phyloP scores from a whole-genome alignment of 1,284 basidiomycete species.

The Boletus subluridellus region DNA sequence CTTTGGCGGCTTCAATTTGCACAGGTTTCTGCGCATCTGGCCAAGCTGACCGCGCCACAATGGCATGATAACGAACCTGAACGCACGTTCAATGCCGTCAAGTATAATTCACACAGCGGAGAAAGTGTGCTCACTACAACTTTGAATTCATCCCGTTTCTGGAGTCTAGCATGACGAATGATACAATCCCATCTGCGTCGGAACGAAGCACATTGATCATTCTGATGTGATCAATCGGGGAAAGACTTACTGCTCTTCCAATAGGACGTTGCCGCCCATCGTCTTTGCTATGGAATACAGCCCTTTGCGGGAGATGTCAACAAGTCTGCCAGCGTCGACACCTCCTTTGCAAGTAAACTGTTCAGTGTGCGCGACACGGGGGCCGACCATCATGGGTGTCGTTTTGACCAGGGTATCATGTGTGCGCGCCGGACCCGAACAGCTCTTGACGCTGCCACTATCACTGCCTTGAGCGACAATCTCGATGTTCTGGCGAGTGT shows the following conservation, averaged over 20 bases:
- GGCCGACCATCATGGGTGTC: slow-evolving; percentile 29
- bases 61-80: slow-evolving; percentile 35
- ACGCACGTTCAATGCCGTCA: slow-evolving; percentile 13
- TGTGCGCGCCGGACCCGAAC: slow-evolving; percentile 36
- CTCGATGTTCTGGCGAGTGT: slow-evolving; percentile 22
- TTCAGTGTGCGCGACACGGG: slow-evolving; percentile 36
- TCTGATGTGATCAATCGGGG: slow-evolving; percentile 17
- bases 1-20: slow-evolving; percentile 34
- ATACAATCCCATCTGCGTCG: slow-evolving; percentile 36
- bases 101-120: slow-evolving; percentile 5
- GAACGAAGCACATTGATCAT: slow-evolving; percentile 18
- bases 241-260: slow-evolving; percentile 35
- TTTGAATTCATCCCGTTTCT: slow-evolving; percentile 33
- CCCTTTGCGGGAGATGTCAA: slow-evolving; percentile 34
- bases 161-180: slow-evolving; percentile 32
- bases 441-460: slow-evolving; percentile 31
- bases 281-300: slow-evolving; percentile 33
- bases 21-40: slow-evolving; percentile 37
- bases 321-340: slow-evolving; percentile 35
- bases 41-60: slow-evolving; percentile 35
- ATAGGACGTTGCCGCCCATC: slow-evolving; percentile 37
- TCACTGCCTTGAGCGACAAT: slow-evolving; percentile 25
- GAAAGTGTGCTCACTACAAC: slow-evolving; percentile 26
- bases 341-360: slow-evolving; percentile 37
- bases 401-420: slow-evolving; percentile 25